A percentile compares a stretch with the other conserved stretches of the same genome.
Evolutionary conservation across 345 rosid species (phyloP).

Genomic region (Draba incana): DNA sequence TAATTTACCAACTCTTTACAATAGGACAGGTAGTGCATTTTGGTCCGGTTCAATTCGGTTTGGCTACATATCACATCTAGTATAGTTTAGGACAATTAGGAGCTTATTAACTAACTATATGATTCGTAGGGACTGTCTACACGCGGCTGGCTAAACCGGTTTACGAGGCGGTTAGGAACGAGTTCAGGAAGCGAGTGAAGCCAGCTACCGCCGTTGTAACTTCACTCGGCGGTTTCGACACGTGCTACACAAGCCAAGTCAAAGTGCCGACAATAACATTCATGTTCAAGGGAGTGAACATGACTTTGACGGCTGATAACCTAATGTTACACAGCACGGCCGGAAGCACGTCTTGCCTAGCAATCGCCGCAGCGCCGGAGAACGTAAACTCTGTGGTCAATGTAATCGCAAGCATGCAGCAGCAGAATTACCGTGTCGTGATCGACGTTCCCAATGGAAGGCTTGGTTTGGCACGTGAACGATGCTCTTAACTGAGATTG

Average conservation of each 20-base stretch:
- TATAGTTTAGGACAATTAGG: neutral
- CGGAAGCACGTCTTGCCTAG: constrained; percentile 73
- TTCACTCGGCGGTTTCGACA: constrained; percentile 88
- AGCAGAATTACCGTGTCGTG: constrained; percentile 80
- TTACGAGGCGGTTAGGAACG: constrained; percentile 74
- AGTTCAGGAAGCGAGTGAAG: constrained; percentile 64
- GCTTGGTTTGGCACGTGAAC: constrained; percentile 82
- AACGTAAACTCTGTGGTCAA: constrained; percentile 87
- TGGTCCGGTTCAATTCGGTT: constrained; percentile 1
- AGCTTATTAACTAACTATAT: neutral
- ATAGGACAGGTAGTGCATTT: neutral
- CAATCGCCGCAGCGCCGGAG: constrained; percentile 78
- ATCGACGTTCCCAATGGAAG: constrained; percentile 79
- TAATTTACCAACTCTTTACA: too few relatives aligned
- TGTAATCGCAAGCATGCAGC: constrained; percentile 95
- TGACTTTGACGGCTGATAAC: constrained; percentile 77
- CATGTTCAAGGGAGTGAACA: constrained; percentile 85
- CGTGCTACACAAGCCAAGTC: constrained; percentile 70
- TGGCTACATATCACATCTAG: neutral
- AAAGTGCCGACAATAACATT: constrained; percentile 72
- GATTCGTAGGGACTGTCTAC: constrained; percentile 66
- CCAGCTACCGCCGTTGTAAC: constrained; percentile 49
- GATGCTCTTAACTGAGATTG: constrained; percentile 54
- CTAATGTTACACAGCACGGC: constrained; percentile 82
- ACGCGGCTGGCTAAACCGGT: constrained; percentile 71